phyloP scores from a whole-genome alignment of 495 filamentous ascomycete species.

The Penicillium ochrochloron region DNA sequence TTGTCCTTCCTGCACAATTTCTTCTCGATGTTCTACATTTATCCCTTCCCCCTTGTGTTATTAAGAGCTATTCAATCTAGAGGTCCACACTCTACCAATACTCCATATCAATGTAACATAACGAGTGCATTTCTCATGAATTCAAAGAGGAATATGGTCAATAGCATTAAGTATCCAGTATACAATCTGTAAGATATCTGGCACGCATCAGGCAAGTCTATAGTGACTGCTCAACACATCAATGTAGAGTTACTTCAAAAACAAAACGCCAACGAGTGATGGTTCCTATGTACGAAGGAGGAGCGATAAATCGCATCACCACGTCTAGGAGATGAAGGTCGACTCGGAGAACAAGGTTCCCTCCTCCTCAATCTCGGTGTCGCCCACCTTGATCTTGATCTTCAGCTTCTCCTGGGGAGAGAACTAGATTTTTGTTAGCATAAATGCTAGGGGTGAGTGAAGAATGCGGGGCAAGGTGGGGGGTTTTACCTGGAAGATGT shows the following conservation, averaged over 20 bases:
- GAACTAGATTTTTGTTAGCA: constrained; percentile 53
- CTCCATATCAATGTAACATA: not conserved
- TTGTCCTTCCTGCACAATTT: constrained; percentile 15
- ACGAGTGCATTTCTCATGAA: constrained; percentile 6
- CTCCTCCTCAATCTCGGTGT: constrained; percentile 73
- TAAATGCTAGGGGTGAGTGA: not conserved
- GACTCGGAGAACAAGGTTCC: constrained; percentile 82
- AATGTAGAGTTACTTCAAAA: constrained; percentile 32
- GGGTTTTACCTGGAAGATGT: constrained; percentile 85
- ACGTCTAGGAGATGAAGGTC: constrained; percentile 80
- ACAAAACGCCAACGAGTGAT: constrained; percentile 21
- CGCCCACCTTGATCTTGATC: constrained; percentile 82
- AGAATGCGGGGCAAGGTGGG: constrained; percentile 1
- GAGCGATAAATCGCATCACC: constrained; percentile 6
- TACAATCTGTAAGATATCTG: constrained; percentile 44
- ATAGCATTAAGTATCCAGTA: constrained; percentile 46
- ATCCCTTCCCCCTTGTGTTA: not conserved
- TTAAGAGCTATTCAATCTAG: not conserved
- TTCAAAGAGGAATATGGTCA: constrained; percentile 26
- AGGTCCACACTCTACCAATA: not conserved
- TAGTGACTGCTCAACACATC: constrained; percentile 26
- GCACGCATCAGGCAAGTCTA: constrained; percentile 23
- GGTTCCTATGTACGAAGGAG: constrained; percentile 43
- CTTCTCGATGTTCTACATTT: constrained; percentile 3
- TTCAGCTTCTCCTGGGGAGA: constrained; percentile 64